These are phyloP conservation scores for Claviceps pazoutovae DNA, from an alignment of 2,329 filamentous ascomycete species.

Conservation along the genomic window DNA sequence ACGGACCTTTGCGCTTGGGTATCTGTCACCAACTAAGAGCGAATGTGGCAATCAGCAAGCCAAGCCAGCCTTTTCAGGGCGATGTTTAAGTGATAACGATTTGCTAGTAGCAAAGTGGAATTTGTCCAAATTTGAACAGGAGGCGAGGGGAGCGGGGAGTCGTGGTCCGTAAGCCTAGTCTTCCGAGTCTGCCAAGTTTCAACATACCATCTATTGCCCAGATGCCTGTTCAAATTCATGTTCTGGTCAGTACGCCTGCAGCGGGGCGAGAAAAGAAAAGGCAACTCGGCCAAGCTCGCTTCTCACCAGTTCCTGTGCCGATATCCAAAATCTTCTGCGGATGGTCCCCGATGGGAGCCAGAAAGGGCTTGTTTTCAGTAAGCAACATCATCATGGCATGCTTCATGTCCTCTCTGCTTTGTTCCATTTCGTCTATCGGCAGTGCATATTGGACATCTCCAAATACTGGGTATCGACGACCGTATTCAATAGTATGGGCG, in stretches of 20 bases:
- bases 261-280: no score
- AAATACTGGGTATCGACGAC: constrained; percentile 19
- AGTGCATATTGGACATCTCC: constrained; percentile 20
- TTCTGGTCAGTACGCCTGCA: background rate
- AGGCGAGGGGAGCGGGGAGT: no score
- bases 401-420: constrained; percentile 25
- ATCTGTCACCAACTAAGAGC: constrained; percentile 12
- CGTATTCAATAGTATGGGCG: constrained; percentile 6
- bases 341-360: constrained; percentile 25
- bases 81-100: no score
- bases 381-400: constrained; percentile 24
- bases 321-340: constrained; percentile 25
- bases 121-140: background rate
- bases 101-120: no score
- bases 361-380: constrained; percentile 23
- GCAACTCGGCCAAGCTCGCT: background rate
- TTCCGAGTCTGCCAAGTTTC: background rate
- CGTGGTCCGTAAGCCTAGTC: background rate
- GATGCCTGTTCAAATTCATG: constrained; percentile 3
- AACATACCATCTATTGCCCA: constrained; percentile 7
- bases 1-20: constrained; percentile 21
- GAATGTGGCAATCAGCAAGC: background rate
- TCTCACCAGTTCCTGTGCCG: constrained; percentile 17
- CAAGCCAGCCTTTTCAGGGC: background rate
- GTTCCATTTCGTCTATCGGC: constrained; percentile 25